Evolutionary conservation across 345 rosid genomes (phyloP).

Genomic region (Gossypium turneri): DNA sequence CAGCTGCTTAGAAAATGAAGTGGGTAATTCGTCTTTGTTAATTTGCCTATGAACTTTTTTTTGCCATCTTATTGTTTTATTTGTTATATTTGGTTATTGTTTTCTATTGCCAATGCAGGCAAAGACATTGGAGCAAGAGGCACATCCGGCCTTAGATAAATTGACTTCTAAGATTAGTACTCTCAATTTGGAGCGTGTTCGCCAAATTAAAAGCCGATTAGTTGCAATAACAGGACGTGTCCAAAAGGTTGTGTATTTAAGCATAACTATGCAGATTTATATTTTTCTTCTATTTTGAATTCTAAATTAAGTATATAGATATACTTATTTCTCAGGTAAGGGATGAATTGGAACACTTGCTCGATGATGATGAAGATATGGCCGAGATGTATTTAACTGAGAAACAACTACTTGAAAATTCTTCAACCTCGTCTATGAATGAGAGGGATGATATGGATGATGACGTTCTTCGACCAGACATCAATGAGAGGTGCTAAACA

Average conservation of each 20-base stretch:
- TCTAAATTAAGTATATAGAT: not conserved
- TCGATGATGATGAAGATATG: conserved; percentile 98
- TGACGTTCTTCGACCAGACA: conserved; percentile 43
- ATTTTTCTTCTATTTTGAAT: not conserved
- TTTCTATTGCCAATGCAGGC: conserved; percentile 35
- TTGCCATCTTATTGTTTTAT: not conserved
- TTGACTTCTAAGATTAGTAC: conserved; percentile 74
- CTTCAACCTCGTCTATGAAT: conserved; percentile 56
- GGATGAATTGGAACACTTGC: conserved; percentile 86
- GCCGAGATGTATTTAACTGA: conserved; percentile 97
- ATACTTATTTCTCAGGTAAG: conserved; percentile 51
- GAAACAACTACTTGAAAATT: conserved; percentile 69
- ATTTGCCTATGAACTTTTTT: not conserved
- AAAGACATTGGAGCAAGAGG: conserved; percentile 57
- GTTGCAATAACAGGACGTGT: conserved; percentile 67
- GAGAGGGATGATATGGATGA: conserved; percentile 49
- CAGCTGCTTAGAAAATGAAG: conserved; percentile 66
- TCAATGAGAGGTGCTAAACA: conserved; percentile 51
- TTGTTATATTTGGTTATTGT: not conserved
- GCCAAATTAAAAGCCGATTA: conserved; percentile 69
- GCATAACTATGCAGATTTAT: not conserved
- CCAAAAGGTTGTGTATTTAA: conserved; percentile 48
- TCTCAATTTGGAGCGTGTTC: conserved; percentile 65
- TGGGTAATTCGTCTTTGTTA: conserved; percentile 15
- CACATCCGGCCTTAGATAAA: conserved; percentile 69